Evolutionary conservation across 1,284 basidiomycete species (phyloP).

Genomic region (Leccinum cinnamomeum): DNA sequence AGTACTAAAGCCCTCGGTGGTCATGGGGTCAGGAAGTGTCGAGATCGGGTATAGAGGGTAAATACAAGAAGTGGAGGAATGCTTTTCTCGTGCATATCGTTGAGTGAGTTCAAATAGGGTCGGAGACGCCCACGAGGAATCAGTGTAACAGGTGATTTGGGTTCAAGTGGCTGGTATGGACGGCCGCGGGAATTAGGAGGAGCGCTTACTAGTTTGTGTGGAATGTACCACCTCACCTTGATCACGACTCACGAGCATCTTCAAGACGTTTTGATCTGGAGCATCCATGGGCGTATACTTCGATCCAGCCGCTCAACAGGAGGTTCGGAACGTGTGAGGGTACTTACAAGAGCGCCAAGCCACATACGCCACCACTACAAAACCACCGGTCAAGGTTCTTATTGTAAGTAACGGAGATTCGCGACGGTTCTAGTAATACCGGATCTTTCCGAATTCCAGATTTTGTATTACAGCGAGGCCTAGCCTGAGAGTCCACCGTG

Average conservation of each 20-base stretch:
- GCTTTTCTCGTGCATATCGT: neutral
- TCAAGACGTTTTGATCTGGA: too few species aligned
- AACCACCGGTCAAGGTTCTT: too few species aligned
- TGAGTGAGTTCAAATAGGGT: conserved; percentile 11
- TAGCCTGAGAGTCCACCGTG: too few species aligned
- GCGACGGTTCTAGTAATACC: too few species aligned
- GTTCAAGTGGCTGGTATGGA: neutral
- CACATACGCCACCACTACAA: too few species aligned
- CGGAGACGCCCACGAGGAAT: neutral
- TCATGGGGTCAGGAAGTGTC: neutral
- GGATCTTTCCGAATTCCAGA: neutral
- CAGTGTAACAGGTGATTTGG: neutral
- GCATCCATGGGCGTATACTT: too few species aligned
- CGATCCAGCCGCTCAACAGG: too few species aligned
- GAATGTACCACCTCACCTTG: neutral
- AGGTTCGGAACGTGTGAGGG: too few species aligned
- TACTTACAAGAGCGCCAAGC: too few species aligned
- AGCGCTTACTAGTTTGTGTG: neutral
- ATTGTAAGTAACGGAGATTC: too few species aligned
- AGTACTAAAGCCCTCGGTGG: conserved; percentile 1
- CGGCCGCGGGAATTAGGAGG: neutral
- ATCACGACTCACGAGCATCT: neutral
- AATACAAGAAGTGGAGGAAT: neutral
- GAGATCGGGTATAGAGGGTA: neutral
- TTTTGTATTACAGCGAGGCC: too few species aligned